Conservation (phyloP, 73 alveolate species). For the Tetrahymena thermophila region DNA sequence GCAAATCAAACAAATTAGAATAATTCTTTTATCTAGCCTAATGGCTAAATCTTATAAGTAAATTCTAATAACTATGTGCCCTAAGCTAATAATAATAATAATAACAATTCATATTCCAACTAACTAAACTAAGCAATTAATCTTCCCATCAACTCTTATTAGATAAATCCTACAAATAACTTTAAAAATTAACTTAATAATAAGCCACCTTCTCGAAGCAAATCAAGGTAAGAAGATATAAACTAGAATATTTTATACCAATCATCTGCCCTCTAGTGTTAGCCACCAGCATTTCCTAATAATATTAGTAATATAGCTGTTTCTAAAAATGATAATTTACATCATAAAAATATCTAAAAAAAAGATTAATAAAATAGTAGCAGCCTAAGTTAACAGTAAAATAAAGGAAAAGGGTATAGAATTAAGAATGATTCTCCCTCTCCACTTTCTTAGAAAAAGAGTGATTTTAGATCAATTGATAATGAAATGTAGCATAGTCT, state of each 20-base stretch:
- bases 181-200: background rate
- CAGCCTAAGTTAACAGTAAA: background rate
- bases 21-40: background rate
- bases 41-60: background rate
- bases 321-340: background rate
- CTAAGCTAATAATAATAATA: background rate
- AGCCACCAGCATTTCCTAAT: background rate
- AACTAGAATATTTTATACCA: background rate
- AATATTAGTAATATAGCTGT: background rate
- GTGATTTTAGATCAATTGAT: background rate
- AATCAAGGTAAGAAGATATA: background rate
- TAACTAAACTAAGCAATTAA: background rate
- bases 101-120: background rate
- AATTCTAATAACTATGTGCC: background rate
- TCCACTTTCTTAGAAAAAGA: background rate
- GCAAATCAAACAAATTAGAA: background rate
- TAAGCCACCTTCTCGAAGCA: background rate
- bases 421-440: background rate
- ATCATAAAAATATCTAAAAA: background rate
- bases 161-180: background rate
- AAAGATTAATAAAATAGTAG: background rate
- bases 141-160: background rate
- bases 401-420: background rate
- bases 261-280: background rate
- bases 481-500: background rate